Evolutionary conservation across 352 stramenopile species (phyloP), one percentile per base, ranked within the genome.

Genomic region (Phytophthora citrophthora): DNA sequence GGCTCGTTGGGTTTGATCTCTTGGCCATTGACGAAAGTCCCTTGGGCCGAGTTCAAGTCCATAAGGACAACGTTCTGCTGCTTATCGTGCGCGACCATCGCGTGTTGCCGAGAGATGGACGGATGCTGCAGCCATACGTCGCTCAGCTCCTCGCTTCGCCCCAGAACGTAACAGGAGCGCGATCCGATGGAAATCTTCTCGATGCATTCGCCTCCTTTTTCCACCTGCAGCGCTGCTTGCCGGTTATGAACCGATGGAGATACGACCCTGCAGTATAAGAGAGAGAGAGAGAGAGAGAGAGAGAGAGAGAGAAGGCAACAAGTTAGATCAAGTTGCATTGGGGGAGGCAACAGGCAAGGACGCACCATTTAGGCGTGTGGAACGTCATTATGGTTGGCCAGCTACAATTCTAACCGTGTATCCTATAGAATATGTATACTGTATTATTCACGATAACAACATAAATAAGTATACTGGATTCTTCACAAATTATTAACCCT

Each of bases 31-130:
- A 96, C 56, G 29, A 92, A 94, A 36, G 89, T 93, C 40, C 89
- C 90, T 59, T 97, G 89, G n/a, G 80, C 83, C 3, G 88, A 96
- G 5, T 74, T 77, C 16, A 96, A 72, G 64, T 96, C 90, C 58
- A 94, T 64, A 11, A 95, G 58, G 18, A 66, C 78, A 0, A 97
- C 36, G 1, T 66, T 53, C 3, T 74, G 79, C 5, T 86, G 50
- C 26, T 81, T 74, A 50, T 89, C 68, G 57, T 96, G 86, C 23
- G 89, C 77, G 38, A 97, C 54, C 8, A 80, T 73, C 5, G 86
- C 89, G 65, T 97, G 90, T 51, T 91, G 77, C 10, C 90, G 77
- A 6, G 87, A 96, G 62, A 94, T 86, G 36, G 82, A 94, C 29
- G 84, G 78, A 62, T 97, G 89, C 49, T 89, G 70, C 51, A 97